Base-by-base conservation (phyloP, 352 stramenopile species). In the Phytophthora sansomeana region DNA sequence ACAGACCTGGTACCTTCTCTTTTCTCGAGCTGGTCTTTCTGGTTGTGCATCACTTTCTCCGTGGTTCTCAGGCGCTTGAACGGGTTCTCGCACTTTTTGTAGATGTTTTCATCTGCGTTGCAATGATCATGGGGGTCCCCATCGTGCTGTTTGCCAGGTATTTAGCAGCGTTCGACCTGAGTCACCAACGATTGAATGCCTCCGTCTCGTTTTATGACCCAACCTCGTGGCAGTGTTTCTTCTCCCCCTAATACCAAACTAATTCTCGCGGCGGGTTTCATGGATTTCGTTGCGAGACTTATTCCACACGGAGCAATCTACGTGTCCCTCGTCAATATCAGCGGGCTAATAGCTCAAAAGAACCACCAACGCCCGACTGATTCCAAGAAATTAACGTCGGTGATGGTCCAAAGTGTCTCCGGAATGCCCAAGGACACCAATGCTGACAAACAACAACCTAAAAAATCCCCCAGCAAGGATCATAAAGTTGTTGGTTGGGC, bases 21-120 rank as follows among this genome's bases (percentile, higher is more conserved):
- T 63, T 26, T 42, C 54, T 2, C 14, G n/a, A 6, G 7, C n/a
- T 3, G 55, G 55, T 6, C 19, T 63, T 6, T 63, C 66, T 83
- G 21, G 73, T 78, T 24, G 60, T 75, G 3, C 67, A 86, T 49
- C 72, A 83, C 21, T 72, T 92, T 51, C 13, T 68, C 5, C n/a
- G 17, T 29, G 29, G 29, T 21, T 43, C 16, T 1, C 36, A 5
- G 6, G 16, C 36, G 36, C 16, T 43, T 6, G 36, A 43, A 10
- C 13, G 36, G 36, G 36, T 17, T 6, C 6, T 43, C 1, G 36
- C 16, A 21, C 36, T 43, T 14, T 43, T 43, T 21, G 36, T 43
- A 16, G 36, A 43, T 16, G 36, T 43, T 13, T 43, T 43, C 16
- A 43, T 43, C 6, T 43, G 16, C 16, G 21, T 43, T 43, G 36